Conservation (phyloP, 2,329 filamentous ascomycete species). For the Trichophyton simii region DNA sequence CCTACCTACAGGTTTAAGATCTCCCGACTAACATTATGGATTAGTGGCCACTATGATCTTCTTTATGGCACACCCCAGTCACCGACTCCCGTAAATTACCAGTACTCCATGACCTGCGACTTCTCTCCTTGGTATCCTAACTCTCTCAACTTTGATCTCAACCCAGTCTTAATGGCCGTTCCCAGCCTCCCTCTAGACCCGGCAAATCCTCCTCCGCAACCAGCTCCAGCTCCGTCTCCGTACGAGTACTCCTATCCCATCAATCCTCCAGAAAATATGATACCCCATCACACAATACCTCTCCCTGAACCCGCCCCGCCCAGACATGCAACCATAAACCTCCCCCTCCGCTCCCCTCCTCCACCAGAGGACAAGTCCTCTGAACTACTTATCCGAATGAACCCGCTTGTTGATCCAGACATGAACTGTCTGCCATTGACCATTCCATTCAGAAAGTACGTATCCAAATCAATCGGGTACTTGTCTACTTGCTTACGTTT, state of each 20-base stretch:
- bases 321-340: background rate
- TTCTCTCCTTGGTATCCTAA: constrained; percentile 27
- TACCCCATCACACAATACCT: constrained; percentile 4
- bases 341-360: constrained; percentile 16
- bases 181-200: constrained; percentile 29
- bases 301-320: constrained; percentile 2
- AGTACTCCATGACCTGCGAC: constrained; percentile 30
- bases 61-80: constrained; percentile 55
- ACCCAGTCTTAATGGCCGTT: constrained; percentile 30
- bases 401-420: constrained; percentile 30
- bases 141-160: constrained; percentile 29
- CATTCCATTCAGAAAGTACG: constrained; percentile 31
- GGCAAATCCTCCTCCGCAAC: constrained; percentile 14
- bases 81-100: constrained; percentile 29
- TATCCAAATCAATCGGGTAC: background rate
- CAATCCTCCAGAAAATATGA: constrained; percentile 18
- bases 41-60: constrained; percentile 80
- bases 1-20: background rate
- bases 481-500: background rate
- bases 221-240: constrained; percentile 19
- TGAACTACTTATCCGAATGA: constrained; percentile 27
- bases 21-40: too few relatives aligned
- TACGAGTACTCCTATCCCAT: constrained; percentile 18
- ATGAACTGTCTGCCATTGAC: constrained; percentile 30
- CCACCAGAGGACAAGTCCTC: constrained; percentile 16